A percentile compares a stretch with the other conserved stretches of the same genome.
phyloP scores from a whole-genome alignment of 1,139 yeast genomes.

The Taphrina flavorubra region DNA sequence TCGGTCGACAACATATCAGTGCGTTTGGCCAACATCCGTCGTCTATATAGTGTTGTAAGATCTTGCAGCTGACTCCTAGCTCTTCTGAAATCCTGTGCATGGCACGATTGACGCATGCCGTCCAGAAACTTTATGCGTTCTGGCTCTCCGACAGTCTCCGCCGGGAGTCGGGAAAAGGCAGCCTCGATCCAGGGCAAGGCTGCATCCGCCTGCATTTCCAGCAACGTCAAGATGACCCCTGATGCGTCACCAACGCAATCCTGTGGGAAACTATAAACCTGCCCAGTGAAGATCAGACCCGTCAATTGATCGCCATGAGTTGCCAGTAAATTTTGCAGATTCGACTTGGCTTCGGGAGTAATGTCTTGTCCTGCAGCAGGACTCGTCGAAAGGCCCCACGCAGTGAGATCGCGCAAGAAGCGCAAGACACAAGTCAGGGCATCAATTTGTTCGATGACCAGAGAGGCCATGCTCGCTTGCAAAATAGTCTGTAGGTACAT shows the following conservation, averaged over 20 bases:
- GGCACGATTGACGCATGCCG: slow-evolving; percentile 26
- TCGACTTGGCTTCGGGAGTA: slow-evolving; percentile 48
- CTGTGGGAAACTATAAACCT: slow-evolving; percentile 71
- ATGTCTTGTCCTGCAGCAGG: slow-evolving; percentile 69
- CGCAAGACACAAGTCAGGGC: slow-evolving; percentile 75
- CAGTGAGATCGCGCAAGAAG: slow-evolving; percentile 74
- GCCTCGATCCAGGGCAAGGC: slow-evolving; percentile 66
- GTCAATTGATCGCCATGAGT: slow-evolving; percentile 65
- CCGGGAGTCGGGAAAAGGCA: slow-evolving; percentile 63
- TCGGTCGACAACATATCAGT: slow-evolving; percentile 4
- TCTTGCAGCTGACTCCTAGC: slow-evolving; percentile 41
- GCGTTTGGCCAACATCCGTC: slow-evolving; percentile 34
- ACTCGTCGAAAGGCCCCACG: slow-evolving; percentile 83
- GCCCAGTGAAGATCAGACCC: slow-evolving; percentile 64
- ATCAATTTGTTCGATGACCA: slow-evolving; percentile 69
- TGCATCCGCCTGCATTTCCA: slow-evolving; percentile 60
- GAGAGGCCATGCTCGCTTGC: slow-evolving; percentile 65
- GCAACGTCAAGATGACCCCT: slow-evolving; percentile 71
- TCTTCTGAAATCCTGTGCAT: slow-evolving; percentile 22
- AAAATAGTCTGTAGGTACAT: slow-evolving; percentile 64
- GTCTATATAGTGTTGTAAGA: slow-evolving; percentile 40
- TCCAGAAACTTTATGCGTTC: slow-evolving; percentile 67
- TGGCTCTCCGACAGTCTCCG: slow-evolving; percentile 63
- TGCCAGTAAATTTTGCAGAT: slow-evolving; percentile 35
- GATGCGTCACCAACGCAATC: slow-evolving; percentile 78